Base-by-base conservation (phyloP, 331 rosid species). In the Acacia pycnantha region DNA sequence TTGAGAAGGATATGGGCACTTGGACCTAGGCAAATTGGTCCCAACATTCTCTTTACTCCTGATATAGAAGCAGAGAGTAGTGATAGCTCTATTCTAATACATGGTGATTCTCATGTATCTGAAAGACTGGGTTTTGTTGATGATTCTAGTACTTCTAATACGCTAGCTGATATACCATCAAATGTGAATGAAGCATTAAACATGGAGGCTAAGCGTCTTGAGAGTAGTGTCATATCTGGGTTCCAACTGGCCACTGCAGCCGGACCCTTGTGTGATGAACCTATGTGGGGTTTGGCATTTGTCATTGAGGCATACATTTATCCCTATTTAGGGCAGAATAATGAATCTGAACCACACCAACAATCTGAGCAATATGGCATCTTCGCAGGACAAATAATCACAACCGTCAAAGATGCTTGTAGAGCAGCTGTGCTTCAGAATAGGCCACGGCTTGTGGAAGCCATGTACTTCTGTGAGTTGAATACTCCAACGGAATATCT, bases 221-320 rank as follows among this genome's bases (percentile, higher is more conserved):
- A 61, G 68, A 61, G 37, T 27, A 61, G 68, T 61, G 37, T 61
- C 68, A 27, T 61, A 61, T 61, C 68, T 61, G 68, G 68, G 37
- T 61, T 61, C 68, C 21, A 61, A 26, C 21, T 61, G 37, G 37
- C 68, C 37, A 61, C 68, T 61, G 37, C 68, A 61, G 19, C 68
- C 1, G 68, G 68, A 61, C 68, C 68, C 68, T 27, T 61, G 31
- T 61, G 68, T 61, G 68, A 61, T 61, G 68, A 61, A 27, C 68
- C 68, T 61, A 26, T 61, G 68, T 61, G 68, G 68, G 37, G 68
- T 61, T 61, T 61, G 68, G 68, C 68, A 27, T 61, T 61, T 61
- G 68, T 27, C 21, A 26, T 61, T 61, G 68, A 61, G 21, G 68
- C 68, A 27, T 61, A 13, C 19, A 61, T 61, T 12, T 12, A 26